Evolutionary conservation across 2,329 filamentous ascomycete species (phyloP).

Genomic region (Aspergillus phoenicis): DNA sequence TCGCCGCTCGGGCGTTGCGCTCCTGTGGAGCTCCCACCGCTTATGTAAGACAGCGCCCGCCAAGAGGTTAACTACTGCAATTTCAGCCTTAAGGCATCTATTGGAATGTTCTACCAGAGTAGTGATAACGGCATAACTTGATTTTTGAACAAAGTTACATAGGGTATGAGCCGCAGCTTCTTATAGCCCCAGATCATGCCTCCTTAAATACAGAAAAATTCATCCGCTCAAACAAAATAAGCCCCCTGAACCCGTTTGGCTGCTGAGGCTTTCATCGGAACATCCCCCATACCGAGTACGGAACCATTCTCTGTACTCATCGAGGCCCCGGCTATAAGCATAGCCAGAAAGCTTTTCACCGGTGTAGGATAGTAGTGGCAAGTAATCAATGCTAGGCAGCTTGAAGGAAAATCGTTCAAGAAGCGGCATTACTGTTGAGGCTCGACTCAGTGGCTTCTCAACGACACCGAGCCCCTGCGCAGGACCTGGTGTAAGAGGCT

Average conservation of each 20-base stretch:
- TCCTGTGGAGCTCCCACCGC: slow-evolving; percentile 29
- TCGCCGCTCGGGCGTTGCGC: slow-evolving; percentile 29
- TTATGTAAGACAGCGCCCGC: slow-evolving; percentile 27
- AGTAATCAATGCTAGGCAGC: slow-evolving; percentile 50
- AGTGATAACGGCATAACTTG: neutral
- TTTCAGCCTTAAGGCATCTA: neutral
- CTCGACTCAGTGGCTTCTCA: slow-evolving; percentile 37
- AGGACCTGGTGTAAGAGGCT: slow-evolving; percentile 21
- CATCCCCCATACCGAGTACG: slow-evolving; percentile 70
- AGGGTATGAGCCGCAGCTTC: neutral
- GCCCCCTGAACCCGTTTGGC: slow-evolving; percentile 52
- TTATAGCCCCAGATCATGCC: neutral
- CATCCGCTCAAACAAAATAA: slow-evolving; percentile 64
- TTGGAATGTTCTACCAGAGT: too few species aligned
- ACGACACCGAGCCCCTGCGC: slow-evolving; percentile 9
- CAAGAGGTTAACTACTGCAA: slow-evolving; percentile 13
- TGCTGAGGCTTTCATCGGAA: slow-evolving; percentile 38
- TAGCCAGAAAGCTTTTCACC: slow-evolving; percentile 51
- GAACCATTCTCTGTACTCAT: slow-evolving; percentile 62
- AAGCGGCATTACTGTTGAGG: slow-evolving; percentile 52
- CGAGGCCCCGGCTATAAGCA: slow-evolving; percentile 46
- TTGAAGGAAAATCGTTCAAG: slow-evolving; percentile 50
- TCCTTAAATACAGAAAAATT: neutral
- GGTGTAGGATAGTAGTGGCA: slow-evolving; percentile 66
- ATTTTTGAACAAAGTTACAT: neutral